phyloP scores from a whole-genome alignment of 305 asterid genomes.

The Plantago coronopus region DNA sequence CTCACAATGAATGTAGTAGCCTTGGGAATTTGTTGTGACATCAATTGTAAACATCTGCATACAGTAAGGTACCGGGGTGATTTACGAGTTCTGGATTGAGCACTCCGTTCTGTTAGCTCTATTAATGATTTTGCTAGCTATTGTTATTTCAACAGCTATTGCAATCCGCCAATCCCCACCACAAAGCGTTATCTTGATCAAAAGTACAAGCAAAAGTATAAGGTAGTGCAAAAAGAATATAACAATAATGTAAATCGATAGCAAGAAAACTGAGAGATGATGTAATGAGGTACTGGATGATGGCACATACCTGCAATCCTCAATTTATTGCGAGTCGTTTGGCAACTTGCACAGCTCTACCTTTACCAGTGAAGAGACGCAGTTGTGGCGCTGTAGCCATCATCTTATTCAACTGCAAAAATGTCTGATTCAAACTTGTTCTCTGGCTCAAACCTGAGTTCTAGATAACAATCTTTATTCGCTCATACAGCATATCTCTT shows the following conservation, averaged over 20 bases:
- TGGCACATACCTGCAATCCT: conserved; percentile 83
- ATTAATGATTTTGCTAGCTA: conserved; percentile 48
- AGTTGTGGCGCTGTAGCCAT: no score
- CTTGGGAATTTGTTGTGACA: conserved; percentile 59
- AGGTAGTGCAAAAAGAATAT: conserved; percentile 39
- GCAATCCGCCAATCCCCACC: conserved; percentile 64
- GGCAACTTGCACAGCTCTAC: conserved; percentile 42
- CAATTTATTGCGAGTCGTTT: conserved; percentile 72
- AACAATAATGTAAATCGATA: conserved; percentile 22
- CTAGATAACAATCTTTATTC: no score
- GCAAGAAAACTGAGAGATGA: conserved; percentile 42
- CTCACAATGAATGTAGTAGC: conserved; percentile 67
- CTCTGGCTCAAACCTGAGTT: no score
- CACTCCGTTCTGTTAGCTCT: conserved; percentile 41
- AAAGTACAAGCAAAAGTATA: conserved; percentile 43
- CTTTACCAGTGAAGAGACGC: no score
- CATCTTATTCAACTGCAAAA: not conserved
- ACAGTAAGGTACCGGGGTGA: conserved; percentile 68
- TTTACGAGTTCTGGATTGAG: conserved; percentile 57
- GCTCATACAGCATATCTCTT: no score
- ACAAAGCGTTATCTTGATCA: conserved; percentile 54
- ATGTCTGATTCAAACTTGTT: not conserved
- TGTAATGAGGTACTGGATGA: conserved; percentile 68
- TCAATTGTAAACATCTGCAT: conserved; percentile 63
- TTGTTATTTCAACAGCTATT: conserved; percentile 50